Percentiles rank a stretch among this genome's conserved stretches.
Conservation (phyloP, 345 rosid species). For the Alliaria petiolata region DNA sequence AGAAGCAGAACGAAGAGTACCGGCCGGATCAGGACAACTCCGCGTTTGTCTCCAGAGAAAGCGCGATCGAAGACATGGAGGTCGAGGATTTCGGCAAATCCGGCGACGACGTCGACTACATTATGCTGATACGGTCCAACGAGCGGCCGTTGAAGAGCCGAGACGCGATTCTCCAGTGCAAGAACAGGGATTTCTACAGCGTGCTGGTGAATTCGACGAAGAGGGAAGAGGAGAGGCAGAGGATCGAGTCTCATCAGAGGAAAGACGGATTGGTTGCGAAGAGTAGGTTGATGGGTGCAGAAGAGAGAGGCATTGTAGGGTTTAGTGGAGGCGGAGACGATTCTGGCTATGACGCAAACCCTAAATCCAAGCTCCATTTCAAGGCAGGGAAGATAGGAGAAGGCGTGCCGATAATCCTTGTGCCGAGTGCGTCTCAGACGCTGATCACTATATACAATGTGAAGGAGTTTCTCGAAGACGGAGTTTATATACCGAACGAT, state of each 20-base stretch:
- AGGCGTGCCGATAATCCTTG: conserved; percentile 90
- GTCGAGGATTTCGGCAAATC: conserved; percentile 28
- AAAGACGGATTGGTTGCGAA: conserved; percentile 95
- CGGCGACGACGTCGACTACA: conserved; percentile 30
- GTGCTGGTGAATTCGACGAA: conserved; percentile 72
- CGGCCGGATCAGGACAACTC: conserved; percentile 41
- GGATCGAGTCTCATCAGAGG: conserved; percentile 86
- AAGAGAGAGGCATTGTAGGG: conserved; percentile 71
- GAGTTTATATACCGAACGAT: conserved; percentile 76
- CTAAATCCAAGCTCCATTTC: conserved; percentile 66
- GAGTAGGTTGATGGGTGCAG: conserved; percentile 76
- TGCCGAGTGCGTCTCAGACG: conserved; percentile 91
- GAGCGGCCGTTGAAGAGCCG: conserved; percentile 86
- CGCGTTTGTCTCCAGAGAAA: conserved; percentile 19
- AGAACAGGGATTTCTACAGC: conserved; percentile 69
- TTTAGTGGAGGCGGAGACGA: conserved; percentile 64
- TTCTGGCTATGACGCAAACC: conserved; percentile 45
- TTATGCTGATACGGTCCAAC: conserved; percentile 43
- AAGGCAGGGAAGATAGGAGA: conserved; percentile 87
- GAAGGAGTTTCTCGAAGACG: conserved; percentile 93
- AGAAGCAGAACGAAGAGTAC: conserved; percentile 37
- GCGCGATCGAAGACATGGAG: conserved; percentile 10
- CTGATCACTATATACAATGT: conserved; percentile 88
- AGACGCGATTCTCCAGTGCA: conserved; percentile 63
- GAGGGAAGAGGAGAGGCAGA: conserved; percentile 86